phyloP scores from a whole-genome alignment of 164 flowering plant species.

The Umbilicus rupestris region DNA sequence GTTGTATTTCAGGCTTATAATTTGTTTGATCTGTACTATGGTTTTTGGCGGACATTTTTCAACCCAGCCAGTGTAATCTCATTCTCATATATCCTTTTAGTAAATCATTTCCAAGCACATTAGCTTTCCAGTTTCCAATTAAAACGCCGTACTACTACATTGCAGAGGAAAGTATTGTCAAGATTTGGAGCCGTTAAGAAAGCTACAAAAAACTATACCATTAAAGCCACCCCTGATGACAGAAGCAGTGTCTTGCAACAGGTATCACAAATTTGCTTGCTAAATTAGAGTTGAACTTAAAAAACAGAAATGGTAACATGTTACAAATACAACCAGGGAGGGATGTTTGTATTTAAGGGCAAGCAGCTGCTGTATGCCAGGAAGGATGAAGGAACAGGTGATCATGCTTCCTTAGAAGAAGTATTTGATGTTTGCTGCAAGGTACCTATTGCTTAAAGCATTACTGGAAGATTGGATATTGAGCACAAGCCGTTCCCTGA shows the following conservation, averaged over 20 bases:
- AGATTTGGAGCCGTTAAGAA: constrained; percentile 43
- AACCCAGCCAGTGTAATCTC: constrained; percentile 81
- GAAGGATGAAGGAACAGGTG: constrained; percentile 92
- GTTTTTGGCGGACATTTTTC: constrained; percentile 84
- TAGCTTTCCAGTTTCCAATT: not conserved
- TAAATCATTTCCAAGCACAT: not conserved
- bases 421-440: constrained; percentile 9
- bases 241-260: constrained; percentile 76
- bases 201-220: constrained; percentile 69
- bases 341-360: constrained; percentile 92
- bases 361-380: constrained; percentile 69
- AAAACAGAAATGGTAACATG: not conserved
- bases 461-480: not conserved
- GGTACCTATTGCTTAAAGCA: not conserved
- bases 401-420: constrained; percentile 47
- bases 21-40: constrained; percentile 72
- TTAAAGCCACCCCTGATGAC: constrained; percentile 85
- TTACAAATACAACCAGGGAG: constrained; percentile 33
- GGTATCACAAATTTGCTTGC: constrained; percentile 25
- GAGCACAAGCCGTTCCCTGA: not conserved
- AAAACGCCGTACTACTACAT: constrained; percentile 9
- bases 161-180: constrained; percentile 69
- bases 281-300: not conserved
- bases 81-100: constrained; percentile 8
- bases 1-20: constrained; percentile 58